These are phyloP conservation scores for Ilyonectria sp. DNA, from an alignment of 2,329 filamentous ascomycete species.

Conservation along the genomic window DNA sequence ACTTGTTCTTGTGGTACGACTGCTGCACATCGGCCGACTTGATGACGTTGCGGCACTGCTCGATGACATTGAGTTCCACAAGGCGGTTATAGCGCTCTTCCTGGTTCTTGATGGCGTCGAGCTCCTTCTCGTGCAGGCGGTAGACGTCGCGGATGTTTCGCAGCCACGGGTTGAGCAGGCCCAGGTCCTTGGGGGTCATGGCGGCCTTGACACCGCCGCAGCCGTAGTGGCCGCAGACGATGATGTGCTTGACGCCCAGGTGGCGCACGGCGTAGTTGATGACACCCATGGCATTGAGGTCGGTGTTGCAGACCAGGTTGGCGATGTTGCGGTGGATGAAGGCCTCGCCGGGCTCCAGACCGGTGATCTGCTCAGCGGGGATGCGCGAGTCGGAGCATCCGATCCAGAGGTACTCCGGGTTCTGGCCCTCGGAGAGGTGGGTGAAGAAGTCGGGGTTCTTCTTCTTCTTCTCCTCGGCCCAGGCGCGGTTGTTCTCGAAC, in stretches of 20 bases:
- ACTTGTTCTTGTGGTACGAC: constrained; percentile 73
- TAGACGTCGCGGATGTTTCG: constrained; percentile 83
- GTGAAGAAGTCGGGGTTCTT: constrained; percentile 77
- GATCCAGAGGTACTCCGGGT: constrained; percentile 86
- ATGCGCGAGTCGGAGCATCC: constrained; percentile 93
- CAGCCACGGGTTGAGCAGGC: constrained; percentile 81
- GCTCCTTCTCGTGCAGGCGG: constrained; percentile 78
- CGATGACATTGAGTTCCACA: constrained; percentile 86
- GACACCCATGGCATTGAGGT: constrained; percentile 85
- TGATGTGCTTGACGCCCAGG: constrained; percentile 85
- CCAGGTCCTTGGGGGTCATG: constrained; percentile 79
- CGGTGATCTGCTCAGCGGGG: constrained; percentile 90
- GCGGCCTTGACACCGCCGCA: constrained; percentile 84
- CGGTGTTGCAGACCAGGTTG: constrained; percentile 85
- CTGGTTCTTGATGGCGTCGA: constrained; percentile 74
- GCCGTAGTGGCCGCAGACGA: constrained; percentile 85
- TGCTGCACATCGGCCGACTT: constrained; percentile 87
- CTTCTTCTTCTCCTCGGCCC: constrained; percentile 72
- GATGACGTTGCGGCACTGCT: constrained; percentile 84
- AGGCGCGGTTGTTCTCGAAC: constrained; percentile 78
- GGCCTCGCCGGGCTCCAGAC: constrained; percentile 88
- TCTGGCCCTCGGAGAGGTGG: constrained; percentile 75
- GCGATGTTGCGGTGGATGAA: constrained; percentile 97
- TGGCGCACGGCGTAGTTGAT: constrained; percentile 90
- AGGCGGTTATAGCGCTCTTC: constrained; percentile 77